Base-by-base conservation (phyloP, 2,329 filamentous ascomycete genomes). In the Cordyceps farinosa region DNA sequence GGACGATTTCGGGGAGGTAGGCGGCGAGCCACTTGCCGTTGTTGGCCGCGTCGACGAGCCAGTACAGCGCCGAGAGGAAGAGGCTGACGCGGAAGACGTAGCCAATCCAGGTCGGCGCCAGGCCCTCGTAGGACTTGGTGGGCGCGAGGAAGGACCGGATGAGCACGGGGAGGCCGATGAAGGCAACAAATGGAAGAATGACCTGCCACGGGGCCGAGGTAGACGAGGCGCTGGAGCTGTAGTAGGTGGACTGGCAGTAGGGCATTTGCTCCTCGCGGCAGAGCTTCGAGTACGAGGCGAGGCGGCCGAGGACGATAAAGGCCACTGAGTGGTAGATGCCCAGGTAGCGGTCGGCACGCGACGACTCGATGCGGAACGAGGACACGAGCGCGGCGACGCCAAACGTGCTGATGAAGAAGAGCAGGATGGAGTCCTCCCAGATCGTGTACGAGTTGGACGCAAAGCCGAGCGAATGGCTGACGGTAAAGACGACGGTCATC, bases 221-320 rank as follows among this genome's bases (percentile, higher is more conserved):
- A 0, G 95, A 98, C 0, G 94, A 97, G 3, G 89, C 91, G 10
- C 89, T 86, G 0, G 94, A 97, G 5, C 92, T 90, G 73, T 99
- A 99, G 79, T 97, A 99, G 0, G 95, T 97, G 2, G 94, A 97
- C 61, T 86, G 87, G 80, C 95, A 99, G 78, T 90, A 96, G 0
- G 95, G 95, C 91, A 98, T 97, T 78, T 99, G 95, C 78, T 99
- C 95, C 75, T 99, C 95, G 64, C 95, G 89, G 74, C 95, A 99
- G 27, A 99, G 87, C 68, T 92, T 90, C 10, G 95, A 97, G 68
- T 94, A 87, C 1, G 93, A 96, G 0, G 92, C 90, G 3, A 94
- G 61, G 61, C 94, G 88, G 15, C 89, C 89, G 13, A 98, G 82
- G 5, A 92, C 73, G 63, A 95, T 81, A 71, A 99, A 98, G 1